Evolutionary conservation across 805 yeast genomes (phyloP).

Genomic region (Metschnikowia borealis): DNA sequence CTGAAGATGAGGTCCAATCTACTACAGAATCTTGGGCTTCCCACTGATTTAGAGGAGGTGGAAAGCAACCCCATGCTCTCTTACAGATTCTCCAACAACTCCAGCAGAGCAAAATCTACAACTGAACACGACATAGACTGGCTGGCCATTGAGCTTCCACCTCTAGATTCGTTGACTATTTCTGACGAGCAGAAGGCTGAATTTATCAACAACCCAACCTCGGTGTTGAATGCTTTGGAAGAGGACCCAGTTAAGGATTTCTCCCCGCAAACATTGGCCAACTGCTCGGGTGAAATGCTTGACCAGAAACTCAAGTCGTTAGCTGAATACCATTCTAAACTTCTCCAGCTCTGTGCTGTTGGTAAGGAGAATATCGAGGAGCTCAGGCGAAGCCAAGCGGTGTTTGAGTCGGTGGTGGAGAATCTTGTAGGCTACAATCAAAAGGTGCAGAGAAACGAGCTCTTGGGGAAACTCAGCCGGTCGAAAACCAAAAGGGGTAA

Average conservation of each 20-base stretch:
- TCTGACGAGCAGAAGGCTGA: slow-evolving; percentile 24
- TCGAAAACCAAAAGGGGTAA: slow-evolving; percentile 22
- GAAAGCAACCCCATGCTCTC: slow-evolving; percentile 4
- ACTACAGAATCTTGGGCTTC: slow-evolving; percentile 64
- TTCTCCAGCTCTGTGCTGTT: slow-evolving; percentile 31
- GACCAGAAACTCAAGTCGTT: slow-evolving; percentile 34
- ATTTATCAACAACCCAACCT: slow-evolving; percentile 24
- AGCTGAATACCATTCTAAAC: slow-evolving; percentile 22
- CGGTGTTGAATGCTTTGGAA: slow-evolving; percentile 29
- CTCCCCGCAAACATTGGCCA: slow-evolving; percentile 23
- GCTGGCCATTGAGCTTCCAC: slow-evolving; percentile 35
- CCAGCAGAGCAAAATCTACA: slow-evolving; percentile 19
- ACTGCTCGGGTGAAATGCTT: slow-evolving; percentile 22
- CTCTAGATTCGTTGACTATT: slow-evolving; percentile 29
- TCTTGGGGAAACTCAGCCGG: slow-evolving; percentile 30
- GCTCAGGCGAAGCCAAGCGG: slow-evolving; percentile 59
- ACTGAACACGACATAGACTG: slow-evolving; percentile 32
- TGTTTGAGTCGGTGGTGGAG: slow-evolving; percentile 85
- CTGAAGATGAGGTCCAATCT: slow-evolving; percentile 63
- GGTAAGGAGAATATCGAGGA: slow-evolving; percentile 53
- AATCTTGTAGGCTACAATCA: slow-evolving; percentile 90
- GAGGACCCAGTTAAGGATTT: slow-evolving; percentile 33
- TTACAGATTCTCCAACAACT: background rate
- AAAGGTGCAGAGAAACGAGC: slow-evolving; percentile 54
- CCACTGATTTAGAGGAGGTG: slow-evolving; percentile 63